Base-by-base conservation (phyloP, 306 rosid species). In the Castanea crenata region DNA sequence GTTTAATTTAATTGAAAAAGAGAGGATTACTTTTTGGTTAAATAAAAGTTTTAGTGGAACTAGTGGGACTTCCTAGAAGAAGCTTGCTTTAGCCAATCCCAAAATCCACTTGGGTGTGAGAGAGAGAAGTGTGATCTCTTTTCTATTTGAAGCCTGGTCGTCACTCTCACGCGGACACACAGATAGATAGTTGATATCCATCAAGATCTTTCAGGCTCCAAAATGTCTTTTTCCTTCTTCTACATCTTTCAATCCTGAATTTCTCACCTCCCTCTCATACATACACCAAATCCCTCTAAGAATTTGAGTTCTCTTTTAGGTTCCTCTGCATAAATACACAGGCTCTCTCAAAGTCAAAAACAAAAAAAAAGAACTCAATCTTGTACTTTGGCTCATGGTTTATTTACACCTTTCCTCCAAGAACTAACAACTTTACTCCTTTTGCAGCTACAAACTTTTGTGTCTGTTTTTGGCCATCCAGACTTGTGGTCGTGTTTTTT, bases 141-240 rank as follows among this genome's bases (percentile, higher is more conserved):
- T 76, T 91, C 80, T 85, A 88, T 91, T 82, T 86, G 85, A 83
- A 85, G 88, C 29, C 63, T 75, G 71, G 76, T 91, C 87, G 85
- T 87, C 89, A 76, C 68, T 83, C 71, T 84, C 86, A 86, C 87
- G 90, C 89, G 78, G 79, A 81, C 85, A 61, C 6, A 70, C 75
- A 32, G 65, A 74, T 79, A 65, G 80, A 76, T 71, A 71, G 25
- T 64, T 81, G 67, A 67, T 89, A 88, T 31, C 76, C 85, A 44
- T 65, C 70, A 74, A 25, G 65, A 32, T 52, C 35, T 75, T 20
- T 72, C 59, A 41, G 11, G 46, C 34, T 20, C 51, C 35, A 76
- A 72, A 59, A 77, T 58, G 59, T 83, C 77, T 67, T 27, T 5
- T 16, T 27, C 67, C 61, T 55, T 76, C 63, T 55, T 76, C 63